Evolutionary conservation across 2,329 filamentous ascomycete genomes (phyloP), one percentile per base, ranked within the genome.

Genomic region (Neonectria ditissima): DNA sequence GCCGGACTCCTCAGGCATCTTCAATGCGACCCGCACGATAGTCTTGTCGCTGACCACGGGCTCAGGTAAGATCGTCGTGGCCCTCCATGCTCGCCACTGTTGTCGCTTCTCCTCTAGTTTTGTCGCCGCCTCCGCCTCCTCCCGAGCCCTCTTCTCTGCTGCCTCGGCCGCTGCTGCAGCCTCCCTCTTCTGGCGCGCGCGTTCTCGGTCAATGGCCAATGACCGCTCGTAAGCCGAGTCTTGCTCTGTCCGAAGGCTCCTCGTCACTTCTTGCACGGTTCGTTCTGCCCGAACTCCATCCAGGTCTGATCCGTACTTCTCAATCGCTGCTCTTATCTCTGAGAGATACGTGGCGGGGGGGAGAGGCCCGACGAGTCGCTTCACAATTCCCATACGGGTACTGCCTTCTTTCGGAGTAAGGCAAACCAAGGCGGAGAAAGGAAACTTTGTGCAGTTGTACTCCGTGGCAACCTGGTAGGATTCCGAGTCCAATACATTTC

Each of bases 141-240:
- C 82, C n/a, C 78, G 83, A 16, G 87, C 87, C 44, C 82, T 84
- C 70, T 88, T 87, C 68, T 90, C 88, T 13, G 89, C 91, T 67
- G 90, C 90, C 28, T 86, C 87, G 18, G 91, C 92, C 1, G 87
- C 86, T 0, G 87, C 87, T 61, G 93, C 93, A 2, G 91, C 93
- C 76, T 97, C 94, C 53, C 87, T 87, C 75, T 88, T 88, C 76
- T 91, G 88, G 32, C 92, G 86, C 0, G 92, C 92, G 20, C 95
- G 90, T 77, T 97, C 94, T 41, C 94, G 86, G 78, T 99, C 96
- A 64, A 90, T 89, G 10, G 94, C 95, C 30, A 99, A 83, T 0
- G 93, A 97, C 65, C 94, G 89, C 80, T 99, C 94, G 77, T 99
- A 99, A 1, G 96, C 96, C 10, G 89, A 92, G 76, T 98, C 94